Evolutionary conservation across 176 grass and related monocot genomes (phyloP).

Genomic region (Bothriochloa decipiens): DNA sequence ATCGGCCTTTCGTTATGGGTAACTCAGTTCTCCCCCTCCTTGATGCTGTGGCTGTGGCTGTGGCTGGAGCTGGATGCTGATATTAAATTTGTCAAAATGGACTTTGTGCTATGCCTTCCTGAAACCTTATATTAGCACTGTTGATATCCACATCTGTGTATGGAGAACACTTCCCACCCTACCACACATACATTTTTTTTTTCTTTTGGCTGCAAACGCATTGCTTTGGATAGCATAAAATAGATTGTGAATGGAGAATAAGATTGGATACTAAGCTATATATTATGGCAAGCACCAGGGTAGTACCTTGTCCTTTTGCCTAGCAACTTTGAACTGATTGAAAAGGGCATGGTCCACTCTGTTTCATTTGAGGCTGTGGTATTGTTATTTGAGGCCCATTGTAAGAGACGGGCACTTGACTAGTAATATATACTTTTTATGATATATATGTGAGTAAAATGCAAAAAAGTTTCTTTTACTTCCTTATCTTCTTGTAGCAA

Average conservation of each 20-base stretch:
- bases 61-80: neutral
- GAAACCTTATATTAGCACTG: neutral
- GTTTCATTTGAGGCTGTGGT: constrained; percentile 5
- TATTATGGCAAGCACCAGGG: neutral
- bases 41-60: neutral
- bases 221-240: neutral
- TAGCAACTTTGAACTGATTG: neutral
- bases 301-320: neutral
- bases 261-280: neutral
- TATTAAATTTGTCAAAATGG: neutral
- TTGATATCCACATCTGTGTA: neutral
- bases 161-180: neutral
- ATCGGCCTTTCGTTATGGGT: neutral
- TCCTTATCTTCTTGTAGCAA: neutral
- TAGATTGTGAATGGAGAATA: neutral
- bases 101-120: too few relatives aligned
- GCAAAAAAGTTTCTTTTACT: neutral
- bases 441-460: neutral
- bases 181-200: neutral
- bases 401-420: neutral
- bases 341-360: neutral
- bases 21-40: neutral
- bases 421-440: neutral
- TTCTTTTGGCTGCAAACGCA: neutral
- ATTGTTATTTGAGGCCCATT: neutral